A percentile compares a stretch with the other conserved stretches of the same genome.
These are phyloP conservation scores for Mycoemilia scoparia DNA, from an alignment of 192 early-diverging fungal genomes.

Conservation along the genomic window DNA sequence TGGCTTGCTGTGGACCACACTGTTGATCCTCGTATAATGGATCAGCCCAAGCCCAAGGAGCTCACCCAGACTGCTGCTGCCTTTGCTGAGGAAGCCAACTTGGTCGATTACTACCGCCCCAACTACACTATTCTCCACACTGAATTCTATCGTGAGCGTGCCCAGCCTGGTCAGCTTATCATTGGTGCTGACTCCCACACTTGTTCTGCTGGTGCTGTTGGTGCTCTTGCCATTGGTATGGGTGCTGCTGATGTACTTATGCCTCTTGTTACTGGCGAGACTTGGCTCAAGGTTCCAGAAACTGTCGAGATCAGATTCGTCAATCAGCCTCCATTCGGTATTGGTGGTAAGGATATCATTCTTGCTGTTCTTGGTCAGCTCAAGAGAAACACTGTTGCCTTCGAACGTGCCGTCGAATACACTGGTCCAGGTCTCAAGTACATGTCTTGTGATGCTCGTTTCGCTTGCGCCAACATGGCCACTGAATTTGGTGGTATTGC, in stretches of 20 bases:
- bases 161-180: slow-evolving; percentile 60
- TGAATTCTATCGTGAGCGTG: slow-evolving; percentile 68
- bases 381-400: slow-evolving; percentile 69
- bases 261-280: slow-evolving; percentile 68
- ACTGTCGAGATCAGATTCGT: slow-evolving; percentile 59
- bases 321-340: slow-evolving; percentile 52
- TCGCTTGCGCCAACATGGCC: slow-evolving; percentile 68
- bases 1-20: slow-evolving; percentile 71
- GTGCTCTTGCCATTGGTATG: slow-evolving; percentile 59
- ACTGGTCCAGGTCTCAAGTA: slow-evolving; percentile 56
- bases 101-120: slow-evolving; percentile 54
- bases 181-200: slow-evolving; percentile 70
- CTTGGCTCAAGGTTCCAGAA: slow-evolving; percentile 68
- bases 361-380: slow-evolving; percentile 59
- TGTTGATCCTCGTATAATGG: slow-evolving; percentile 54
- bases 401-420: slow-evolving; percentile 63
- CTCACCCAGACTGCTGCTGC: slow-evolving; percentile 43
- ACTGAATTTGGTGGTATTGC: slow-evolving; percentile 77
- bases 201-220: slow-evolving; percentile 63
- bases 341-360: slow-evolving; percentile 69
- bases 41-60: slow-evolving; percentile 45
- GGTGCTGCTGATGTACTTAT: slow-evolving; percentile 68
- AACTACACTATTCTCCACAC: slow-evolving; percentile 70
- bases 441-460: slow-evolving; percentile 65
- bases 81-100: slow-evolving; percentile 50